phyloP scores from a whole-genome alignment of 352 stramenopile species.

The Thalassiosira allenii region DNA sequence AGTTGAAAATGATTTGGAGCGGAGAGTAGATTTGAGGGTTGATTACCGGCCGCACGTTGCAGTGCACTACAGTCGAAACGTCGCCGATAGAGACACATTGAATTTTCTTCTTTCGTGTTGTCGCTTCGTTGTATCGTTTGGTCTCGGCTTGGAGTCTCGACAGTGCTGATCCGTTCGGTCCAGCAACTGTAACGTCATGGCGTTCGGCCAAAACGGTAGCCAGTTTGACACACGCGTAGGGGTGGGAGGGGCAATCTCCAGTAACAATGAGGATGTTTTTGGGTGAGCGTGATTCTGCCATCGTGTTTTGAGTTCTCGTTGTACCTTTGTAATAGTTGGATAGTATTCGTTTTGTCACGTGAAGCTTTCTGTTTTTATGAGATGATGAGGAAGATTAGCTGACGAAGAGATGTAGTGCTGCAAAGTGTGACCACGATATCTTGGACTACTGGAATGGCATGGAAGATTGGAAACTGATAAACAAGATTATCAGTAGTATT shows the following conservation, averaged over 20 bases:
- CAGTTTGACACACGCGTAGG: slow-evolving; percentile 31
- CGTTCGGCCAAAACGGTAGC: slow-evolving; percentile 17
- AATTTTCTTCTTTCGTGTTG: slow-evolving; percentile 6
- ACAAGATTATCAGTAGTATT: too few species aligned
- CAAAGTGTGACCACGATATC: too few species aligned
- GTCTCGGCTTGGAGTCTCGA: slow-evolving; percentile 4
- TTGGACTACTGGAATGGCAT: too few species aligned
- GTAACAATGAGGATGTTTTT: slow-evolving; percentile 35
- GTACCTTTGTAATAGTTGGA: too few species aligned
- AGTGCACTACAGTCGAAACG: slow-evolving; percentile 19
- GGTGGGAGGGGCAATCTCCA: slow-evolving; percentile 18
- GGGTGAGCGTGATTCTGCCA: too few species aligned
- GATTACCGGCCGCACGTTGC: slow-evolving; percentile 22
- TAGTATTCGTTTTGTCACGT: too few species aligned
- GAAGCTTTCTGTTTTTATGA: too few species aligned
- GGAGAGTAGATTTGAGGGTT: slow-evolving; percentile 21
- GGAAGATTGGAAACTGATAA: too few species aligned
- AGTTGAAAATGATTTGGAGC: slow-evolving; percentile 4
- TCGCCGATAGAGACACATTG: slow-evolving; percentile 24
- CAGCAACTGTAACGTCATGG: slow-evolving; percentile 24
- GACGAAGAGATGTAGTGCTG: too few species aligned
- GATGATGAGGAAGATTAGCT: too few species aligned
- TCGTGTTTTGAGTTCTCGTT: too few species aligned
- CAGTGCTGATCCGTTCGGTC: slow-evolving; percentile 19
- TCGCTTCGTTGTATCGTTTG: slow-evolving; percentile 6